phyloP scores from a whole-genome alignment of 1,139 yeast species.

The Geotrichum carabidarum region DNA sequence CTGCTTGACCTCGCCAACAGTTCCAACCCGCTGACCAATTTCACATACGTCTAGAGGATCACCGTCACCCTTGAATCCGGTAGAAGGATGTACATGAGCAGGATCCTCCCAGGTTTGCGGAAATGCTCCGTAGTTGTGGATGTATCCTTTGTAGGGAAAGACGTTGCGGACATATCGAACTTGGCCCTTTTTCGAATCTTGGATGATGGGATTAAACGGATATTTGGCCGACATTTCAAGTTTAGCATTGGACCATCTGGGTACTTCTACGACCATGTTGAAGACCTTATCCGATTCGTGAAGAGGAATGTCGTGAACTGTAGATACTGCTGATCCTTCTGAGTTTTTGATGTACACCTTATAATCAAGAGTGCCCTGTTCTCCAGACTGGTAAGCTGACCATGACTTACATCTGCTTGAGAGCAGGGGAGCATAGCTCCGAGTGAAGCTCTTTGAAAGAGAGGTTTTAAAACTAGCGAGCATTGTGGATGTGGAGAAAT shows the following conservation, averaged over 20 bases:
- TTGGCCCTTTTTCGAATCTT: slow-evolving; percentile 88
- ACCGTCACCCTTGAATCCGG: slow-evolving; percentile 74
- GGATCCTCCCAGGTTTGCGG: slow-evolving; percentile 97
- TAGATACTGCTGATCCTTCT: slow-evolving; percentile 45
- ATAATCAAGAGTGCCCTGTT: slow-evolving; percentile 75
- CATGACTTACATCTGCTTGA: slow-evolving; percentile 3
- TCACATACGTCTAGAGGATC: slow-evolving; percentile 97
- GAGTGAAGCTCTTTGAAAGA: not conserved
- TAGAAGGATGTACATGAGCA: slow-evolving; percentile 42
- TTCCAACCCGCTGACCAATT: slow-evolving; percentile 65
- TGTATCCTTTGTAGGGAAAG: slow-evolving; percentile 94
- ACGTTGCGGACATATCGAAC: slow-evolving; percentile 81
- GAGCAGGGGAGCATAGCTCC: not conserved
- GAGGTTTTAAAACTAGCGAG: too few relatives aligned
- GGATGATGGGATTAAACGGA: slow-evolving; percentile 79
- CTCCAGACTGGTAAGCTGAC: slow-evolving; percentile 62
- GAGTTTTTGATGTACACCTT: slow-evolving; percentile 53
- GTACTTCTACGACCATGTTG: slow-evolving; percentile 90
- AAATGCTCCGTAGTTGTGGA: slow-evolving; percentile 95
- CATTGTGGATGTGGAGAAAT: too few relatives aligned
- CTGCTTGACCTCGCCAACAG: slow-evolving; percentile 69
- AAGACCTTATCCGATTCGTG: slow-evolving; percentile 57
- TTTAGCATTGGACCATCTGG: slow-evolving; percentile 93
- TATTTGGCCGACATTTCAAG: slow-evolving; percentile 46
- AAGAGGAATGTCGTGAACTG: slow-evolving; percentile 85